These are phyloP conservation scores for Brachypodium distachyon DNA, from an alignment of 202 grass and related monocot species.

Conservation along the genomic window DNA sequence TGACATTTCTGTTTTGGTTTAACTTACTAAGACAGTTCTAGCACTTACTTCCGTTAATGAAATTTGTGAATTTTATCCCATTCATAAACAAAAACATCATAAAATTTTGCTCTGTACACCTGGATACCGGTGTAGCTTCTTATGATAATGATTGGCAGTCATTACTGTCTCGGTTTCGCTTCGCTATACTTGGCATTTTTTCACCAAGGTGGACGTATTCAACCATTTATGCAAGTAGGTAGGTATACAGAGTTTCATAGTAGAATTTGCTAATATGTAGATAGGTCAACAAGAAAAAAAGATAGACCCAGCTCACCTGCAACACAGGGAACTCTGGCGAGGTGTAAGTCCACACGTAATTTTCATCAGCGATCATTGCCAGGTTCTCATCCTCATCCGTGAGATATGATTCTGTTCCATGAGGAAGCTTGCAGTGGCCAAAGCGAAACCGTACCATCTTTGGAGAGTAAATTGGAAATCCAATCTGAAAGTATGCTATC, in stretches of 20 bases:
- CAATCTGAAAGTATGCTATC: slow-evolving; percentile 50
- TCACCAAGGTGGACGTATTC: too few relatives aligned
- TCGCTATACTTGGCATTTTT: background rate
- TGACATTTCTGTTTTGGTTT: background rate
- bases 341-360: slow-evolving; percentile 66
- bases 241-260: background rate
- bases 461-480: slow-evolving; percentile 52
- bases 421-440: slow-evolving; percentile 47
- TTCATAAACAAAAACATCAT: too few relatives aligned
- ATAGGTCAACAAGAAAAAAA: background rate
- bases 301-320: slow-evolving; percentile 26
- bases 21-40: too few relatives aligned
- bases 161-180: background rate
- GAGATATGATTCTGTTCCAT: slow-evolving; percentile 13
- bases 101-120: background rate
- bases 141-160: background rate
- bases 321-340: slow-evolving; percentile 64
- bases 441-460: slow-evolving; percentile 50
- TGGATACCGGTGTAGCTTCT: background rate
- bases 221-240: background rate
- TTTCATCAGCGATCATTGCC: slow-evolving; percentile 31
- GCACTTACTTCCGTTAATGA: too few relatives aligned
- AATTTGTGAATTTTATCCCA: too few relatives aligned
- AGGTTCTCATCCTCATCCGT: slow-evolving; percentile 25
- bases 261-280: background rate